Conservation (phyloP, 2,329 filamentous ascomycete genomes). For the Colletotrichum sp. region DNA sequence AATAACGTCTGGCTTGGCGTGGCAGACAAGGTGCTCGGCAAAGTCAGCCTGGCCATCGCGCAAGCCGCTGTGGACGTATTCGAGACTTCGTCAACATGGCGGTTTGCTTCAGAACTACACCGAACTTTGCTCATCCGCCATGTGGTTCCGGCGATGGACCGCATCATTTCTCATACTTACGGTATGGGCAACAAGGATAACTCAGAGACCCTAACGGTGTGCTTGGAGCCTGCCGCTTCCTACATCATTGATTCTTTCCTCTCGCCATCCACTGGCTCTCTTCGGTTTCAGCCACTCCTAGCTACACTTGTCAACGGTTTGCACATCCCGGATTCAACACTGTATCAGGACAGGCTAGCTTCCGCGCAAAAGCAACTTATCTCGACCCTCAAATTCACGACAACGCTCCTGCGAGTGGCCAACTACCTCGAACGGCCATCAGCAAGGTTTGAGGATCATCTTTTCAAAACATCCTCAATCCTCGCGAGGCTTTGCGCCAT, state of each 20-base stretch:
- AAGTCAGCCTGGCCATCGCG: slow-evolving; percentile 73
- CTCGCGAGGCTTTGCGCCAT: slow-evolving; percentile 78
- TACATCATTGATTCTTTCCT: slow-evolving; percentile 81
- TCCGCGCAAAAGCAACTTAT: slow-evolving; percentile 67
- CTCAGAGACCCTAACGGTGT: slow-evolving; percentile 54
- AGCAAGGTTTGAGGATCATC: slow-evolving; percentile 72
- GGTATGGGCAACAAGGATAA: slow-evolving; percentile 68
- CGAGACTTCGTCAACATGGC: slow-evolving; percentile 86
- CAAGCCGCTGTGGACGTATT: slow-evolving; percentile 81
- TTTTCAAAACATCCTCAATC: slow-evolving; percentile 81
- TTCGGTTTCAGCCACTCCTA: slow-evolving; percentile 79
- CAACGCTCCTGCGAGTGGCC: slow-evolving; percentile 72
- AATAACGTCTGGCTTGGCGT: slow-evolving; percentile 70
- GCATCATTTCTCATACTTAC: slow-evolving; percentile 73
- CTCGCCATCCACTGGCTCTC: slow-evolving; percentile 68
- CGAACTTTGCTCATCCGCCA: slow-evolving; percentile 70
- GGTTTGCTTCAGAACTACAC: slow-evolving; percentile 72
- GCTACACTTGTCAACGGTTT: slow-evolving; percentile 69
- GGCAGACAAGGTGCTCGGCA: slow-evolving; percentile 77
- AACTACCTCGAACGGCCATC: slow-evolving; percentile 66
- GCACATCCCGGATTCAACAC: slow-evolving; percentile 62
- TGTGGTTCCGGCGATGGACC: slow-evolving; percentile 73
- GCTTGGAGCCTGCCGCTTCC: slow-evolving; percentile 73
- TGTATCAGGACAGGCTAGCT: slow-evolving; percentile 59
- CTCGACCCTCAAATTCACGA: slow-evolving; percentile 68